Percentiles rank a stretch among this genome's conserved stretches.
Evolutionary conservation across 495 filamentous ascomycete species (phyloP).

Genomic region (Darksidea phi): DNA sequence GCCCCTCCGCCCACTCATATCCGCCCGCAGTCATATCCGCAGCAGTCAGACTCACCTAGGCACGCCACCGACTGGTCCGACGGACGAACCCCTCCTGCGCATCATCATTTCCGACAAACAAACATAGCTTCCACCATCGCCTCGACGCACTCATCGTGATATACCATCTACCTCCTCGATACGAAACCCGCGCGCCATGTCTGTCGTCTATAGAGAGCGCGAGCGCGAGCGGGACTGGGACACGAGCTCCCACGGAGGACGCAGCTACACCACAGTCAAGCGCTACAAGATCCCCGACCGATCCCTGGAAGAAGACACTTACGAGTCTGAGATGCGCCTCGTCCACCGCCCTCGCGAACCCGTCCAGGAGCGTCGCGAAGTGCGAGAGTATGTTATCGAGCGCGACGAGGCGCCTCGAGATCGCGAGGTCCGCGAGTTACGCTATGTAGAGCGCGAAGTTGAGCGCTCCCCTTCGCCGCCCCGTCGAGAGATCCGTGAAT

Average conservation of each 20-base stretch:
- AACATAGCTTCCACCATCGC: not conserved
- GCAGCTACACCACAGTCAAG: slow-evolving; percentile 44
- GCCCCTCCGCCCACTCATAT: slow-evolving; percentile 8
- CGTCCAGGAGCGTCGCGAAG: slow-evolving; percentile 19
- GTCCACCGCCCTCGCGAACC: slow-evolving; percentile 36
- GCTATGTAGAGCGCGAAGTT: slow-evolving; percentile 39
- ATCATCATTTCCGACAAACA: not conserved
- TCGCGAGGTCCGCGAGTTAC: slow-evolving; percentile 35
- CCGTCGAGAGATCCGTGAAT: slow-evolving; percentile 36
- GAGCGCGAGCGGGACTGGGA: slow-evolving; percentile 39
- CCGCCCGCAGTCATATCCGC: not conserved
- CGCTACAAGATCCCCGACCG: slow-evolving; percentile 46
- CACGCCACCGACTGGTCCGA: not conserved
- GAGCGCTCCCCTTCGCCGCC: slow-evolving; percentile 37
- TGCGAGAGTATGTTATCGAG: slow-evolving; percentile 31
- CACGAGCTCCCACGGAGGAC: slow-evolving; percentile 30
- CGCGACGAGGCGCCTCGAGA: slow-evolving; percentile 8
- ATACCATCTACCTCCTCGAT: not conserved
- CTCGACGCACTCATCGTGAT: not conserved
- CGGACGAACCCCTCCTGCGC: not conserved
- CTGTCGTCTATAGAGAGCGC: slow-evolving; percentile 31
- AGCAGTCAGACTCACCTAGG: not conserved
- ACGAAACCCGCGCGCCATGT: slow-evolving; percentile 28
- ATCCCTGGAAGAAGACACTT: slow-evolving; percentile 30
- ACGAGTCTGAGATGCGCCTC: slow-evolving; percentile 41